Conservation (phyloP, 495 filamentous ascomycete species). For the Parmelia sp. region DNA sequence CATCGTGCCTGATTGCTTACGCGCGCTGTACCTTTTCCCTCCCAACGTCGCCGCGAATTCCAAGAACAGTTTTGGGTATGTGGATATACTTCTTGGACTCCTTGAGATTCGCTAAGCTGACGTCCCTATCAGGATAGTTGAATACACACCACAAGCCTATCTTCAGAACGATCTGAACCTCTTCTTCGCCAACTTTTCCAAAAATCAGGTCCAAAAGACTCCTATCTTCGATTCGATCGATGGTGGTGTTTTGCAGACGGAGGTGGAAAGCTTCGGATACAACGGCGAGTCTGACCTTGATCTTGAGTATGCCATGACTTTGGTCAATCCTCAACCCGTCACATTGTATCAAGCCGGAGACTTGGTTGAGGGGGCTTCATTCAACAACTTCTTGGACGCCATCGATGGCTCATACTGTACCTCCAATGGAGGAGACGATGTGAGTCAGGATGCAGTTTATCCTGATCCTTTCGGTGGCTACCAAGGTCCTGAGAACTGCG, state of each 20-base stretch:
- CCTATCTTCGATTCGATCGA: constrained; percentile 41
- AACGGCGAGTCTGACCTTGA: constrained; percentile 48
- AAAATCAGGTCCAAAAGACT: constrained; percentile 38
- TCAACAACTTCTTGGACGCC: constrained; percentile 51
- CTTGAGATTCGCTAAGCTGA: background rate
- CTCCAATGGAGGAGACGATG: constrained; percentile 41
- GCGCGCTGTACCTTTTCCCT: constrained; percentile 49
- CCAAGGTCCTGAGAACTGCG: constrained; percentile 55
- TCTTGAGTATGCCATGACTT: constrained; percentile 45
- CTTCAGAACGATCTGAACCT: constrained; percentile 52
- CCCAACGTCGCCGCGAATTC: constrained; percentile 32
- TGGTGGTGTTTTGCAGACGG: constrained; percentile 36
- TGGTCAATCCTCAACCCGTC: constrained; percentile 53
- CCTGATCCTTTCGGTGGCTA: constrained; percentile 44
- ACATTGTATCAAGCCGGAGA: constrained; percentile 57
- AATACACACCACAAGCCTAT: constrained; percentile 38
- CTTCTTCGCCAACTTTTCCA: constrained; percentile 50
- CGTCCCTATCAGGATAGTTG: constrained; percentile 32
- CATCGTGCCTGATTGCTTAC: constrained; percentile 51
- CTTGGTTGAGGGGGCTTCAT: constrained; percentile 42
- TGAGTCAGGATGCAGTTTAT: constrained; percentile 46
- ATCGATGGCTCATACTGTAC: constrained; percentile 57
- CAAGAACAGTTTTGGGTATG: constrained; percentile 44
- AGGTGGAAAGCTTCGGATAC: constrained; percentile 23
- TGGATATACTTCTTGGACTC: background rate